Percentiles rank a stretch among this genome's conserved stretches.
Conservation (phyloP, 2,329 filamentous ascomycete genomes). For the Escovopsis sp. region DNA sequence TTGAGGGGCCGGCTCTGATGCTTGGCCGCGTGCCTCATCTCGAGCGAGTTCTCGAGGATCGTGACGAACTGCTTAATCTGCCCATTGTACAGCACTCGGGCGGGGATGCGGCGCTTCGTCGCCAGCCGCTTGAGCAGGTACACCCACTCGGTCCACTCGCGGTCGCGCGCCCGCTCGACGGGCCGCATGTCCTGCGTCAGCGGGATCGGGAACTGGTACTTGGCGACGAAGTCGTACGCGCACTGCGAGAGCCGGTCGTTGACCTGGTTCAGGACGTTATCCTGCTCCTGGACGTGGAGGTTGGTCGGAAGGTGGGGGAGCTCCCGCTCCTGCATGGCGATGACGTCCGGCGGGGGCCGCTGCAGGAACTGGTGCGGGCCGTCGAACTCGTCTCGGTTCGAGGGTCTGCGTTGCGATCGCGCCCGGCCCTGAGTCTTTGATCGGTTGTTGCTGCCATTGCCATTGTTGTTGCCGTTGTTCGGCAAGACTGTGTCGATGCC, state of each 20-base stretch:
- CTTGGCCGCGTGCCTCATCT: slow-evolving; percentile 74
- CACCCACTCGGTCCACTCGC: slow-evolving; percentile 88
- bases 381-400: slow-evolving; percentile 80
- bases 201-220: slow-evolving; percentile 81
- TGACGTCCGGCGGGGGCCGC: slow-evolving; percentile 52
- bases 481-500: slow-evolving; percentile 24
- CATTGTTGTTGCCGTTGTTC: slow-evolving; percentile 12
- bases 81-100: slow-evolving; percentile 70
- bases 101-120: slow-evolving; percentile 73
- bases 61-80: slow-evolving; percentile 88
- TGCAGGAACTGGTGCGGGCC: slow-evolving; percentile 72
- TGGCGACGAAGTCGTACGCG: slow-evolving; percentile 80
- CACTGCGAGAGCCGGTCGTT: slow-evolving; percentile 76
- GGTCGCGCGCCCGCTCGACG: slow-evolving; percentile 56
- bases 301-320: slow-evolving; percentile 71
- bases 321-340: slow-evolving; percentile 64
- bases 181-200: slow-evolving; percentile 69
- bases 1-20: slow-evolving; percentile 71
- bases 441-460: too few relatives aligned
- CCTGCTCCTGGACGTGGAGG: slow-evolving; percentile 70
- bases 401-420: slow-evolving; percentile 50
- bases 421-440: slow-evolving; percentile 31
- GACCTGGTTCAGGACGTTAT: slow-evolving; percentile 62
- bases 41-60: slow-evolving; percentile 72
- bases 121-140: slow-evolving; percentile 73